Percentiles rank a stretch among this genome's conserved stretches.
These are phyloP conservation scores for Rhizopogon parksii DNA, from an alignment of 1,284 basidiomycete genomes.

Conservation along the genomic window DNA sequence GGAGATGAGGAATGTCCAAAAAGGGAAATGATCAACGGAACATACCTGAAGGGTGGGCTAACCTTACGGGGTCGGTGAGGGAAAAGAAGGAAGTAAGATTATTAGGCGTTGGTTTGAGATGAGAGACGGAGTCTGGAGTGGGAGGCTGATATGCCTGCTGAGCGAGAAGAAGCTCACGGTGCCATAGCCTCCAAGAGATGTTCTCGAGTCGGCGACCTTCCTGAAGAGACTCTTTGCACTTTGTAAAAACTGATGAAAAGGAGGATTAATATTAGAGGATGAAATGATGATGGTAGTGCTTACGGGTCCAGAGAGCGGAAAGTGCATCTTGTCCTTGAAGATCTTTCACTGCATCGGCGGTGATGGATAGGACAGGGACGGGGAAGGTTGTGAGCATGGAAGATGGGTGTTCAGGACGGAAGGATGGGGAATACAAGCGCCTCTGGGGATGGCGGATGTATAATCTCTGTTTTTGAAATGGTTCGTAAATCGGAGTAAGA, in stretches of 20 bases:
- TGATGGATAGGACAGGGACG: constrained; percentile 55
- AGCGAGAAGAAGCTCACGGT: constrained; percentile 49
- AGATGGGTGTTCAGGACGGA: constrained; percentile 12
- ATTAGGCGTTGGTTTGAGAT: constrained; percentile 19
- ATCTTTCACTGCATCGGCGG: constrained; percentile 55
- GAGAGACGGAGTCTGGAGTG: constrained; percentile 28
- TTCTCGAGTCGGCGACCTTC: constrained; percentile 79
- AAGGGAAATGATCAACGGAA: constrained; percentile 9
- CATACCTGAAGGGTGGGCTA: constrained; percentile 17
- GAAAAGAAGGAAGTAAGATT: constrained; percentile 21
- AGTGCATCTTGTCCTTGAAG: constrained; percentile 62
- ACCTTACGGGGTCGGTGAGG: constrained; percentile 9
- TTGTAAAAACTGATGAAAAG: constrained; percentile 62
- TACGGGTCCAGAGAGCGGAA: constrained; percentile 57
- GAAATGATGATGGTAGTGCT: constrained; percentile 19
- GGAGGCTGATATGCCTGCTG: constrained; percentile 23
- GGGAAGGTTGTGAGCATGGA: constrained; percentile 48
- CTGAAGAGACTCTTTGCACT: constrained; percentile 72
- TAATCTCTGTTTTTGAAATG: too few species aligned
- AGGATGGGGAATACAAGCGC: constrained; percentile 12
- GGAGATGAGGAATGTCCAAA: constrained; percentile 13
- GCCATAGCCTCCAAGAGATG: constrained; percentile 81
- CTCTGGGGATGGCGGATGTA: constrained; percentile 8
- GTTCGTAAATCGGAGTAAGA: constrained; percentile 5
- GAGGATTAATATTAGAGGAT: constrained; percentile 5